Base-by-base conservation (phyloP, 2,329 filamentous ascomycete genomes). In the Fusarium sublunatum region DNA sequence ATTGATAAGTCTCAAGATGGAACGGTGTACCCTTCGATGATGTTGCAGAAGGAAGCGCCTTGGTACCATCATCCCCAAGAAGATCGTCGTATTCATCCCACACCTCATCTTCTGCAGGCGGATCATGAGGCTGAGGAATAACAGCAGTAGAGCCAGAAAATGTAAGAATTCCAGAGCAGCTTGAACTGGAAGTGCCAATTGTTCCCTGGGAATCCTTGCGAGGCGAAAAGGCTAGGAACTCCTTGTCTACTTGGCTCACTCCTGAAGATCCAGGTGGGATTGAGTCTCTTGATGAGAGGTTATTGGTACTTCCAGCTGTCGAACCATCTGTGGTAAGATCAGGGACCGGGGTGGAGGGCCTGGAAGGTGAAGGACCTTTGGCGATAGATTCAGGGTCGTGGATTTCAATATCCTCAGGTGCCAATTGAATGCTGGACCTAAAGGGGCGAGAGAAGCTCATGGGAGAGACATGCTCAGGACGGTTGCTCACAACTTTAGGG, bases 41-140 rank as follows among this genome's bases (percentile, higher is more conserved):
- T 1, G 82, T 83, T 6, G 82, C 78, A 1, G 86, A 87, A 2
- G 77, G 76, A 3, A 82, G 81, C 2, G 76, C 76, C 61, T 79
- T 78, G 29, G 71, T 55, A 1, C 73, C 73, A 9, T 82, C 83
- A 10, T 91, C 88, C 48, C 91, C 91, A 50, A 97, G 85, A 11
- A 97, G 79, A 69, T 97, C 94, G 65, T 98, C 89, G 72, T 96
- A 97, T 76, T 96, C 94, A 47, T 93, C 89, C 94, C 94, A 98
- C 2, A 97, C 85, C 72, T 97, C 94, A 69, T 97, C 94, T 65
- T 96, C 91, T 1, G 80, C 86, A 5, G 89, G 82, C 0, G 86
- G 88, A 5, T 87, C 86, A 40, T 81, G 81, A 2, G 86, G 81
- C 4, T 81, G 78, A 1, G 90, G 90, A 22, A 91, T 80, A 3